These are phyloP conservation scores for Trifolium fragiferum DNA, from an alignment of 306 rosid species.

Conservation along the genomic window DNA sequence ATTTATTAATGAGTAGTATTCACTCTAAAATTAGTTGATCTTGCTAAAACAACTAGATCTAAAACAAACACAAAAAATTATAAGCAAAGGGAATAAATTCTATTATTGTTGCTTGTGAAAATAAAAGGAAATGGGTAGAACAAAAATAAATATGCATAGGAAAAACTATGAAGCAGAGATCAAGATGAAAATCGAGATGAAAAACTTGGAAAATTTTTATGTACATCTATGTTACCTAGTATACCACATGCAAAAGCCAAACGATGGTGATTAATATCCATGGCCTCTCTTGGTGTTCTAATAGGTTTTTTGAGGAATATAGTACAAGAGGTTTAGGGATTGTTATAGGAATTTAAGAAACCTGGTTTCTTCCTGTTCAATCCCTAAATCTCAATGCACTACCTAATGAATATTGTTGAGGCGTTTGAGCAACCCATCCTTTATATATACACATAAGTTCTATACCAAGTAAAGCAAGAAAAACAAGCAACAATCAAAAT, in stretches of 20 bases:
- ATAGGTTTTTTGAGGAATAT: not conserved
- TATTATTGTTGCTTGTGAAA: no score
- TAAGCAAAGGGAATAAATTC: no score
- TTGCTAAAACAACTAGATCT: not conserved
- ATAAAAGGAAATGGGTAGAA: no score
- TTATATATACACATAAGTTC: not conserved
- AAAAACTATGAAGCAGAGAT: no score
- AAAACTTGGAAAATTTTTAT: no score
- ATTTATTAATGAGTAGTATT: not conserved
- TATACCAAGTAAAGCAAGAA: not conserved
- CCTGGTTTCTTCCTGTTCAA: slow-evolving; percentile 11
- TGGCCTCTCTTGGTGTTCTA: not conserved
- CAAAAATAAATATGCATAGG: no score
- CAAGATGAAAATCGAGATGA: no score
- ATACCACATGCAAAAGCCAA: not conserved
- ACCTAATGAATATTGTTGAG: not conserved
- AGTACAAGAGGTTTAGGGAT: not conserved
- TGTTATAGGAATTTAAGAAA: not conserved
- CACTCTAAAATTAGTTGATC: not conserved
- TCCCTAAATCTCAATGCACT: not conserved
- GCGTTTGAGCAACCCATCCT: not conserved
- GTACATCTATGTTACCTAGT: not conserved
- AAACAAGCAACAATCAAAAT: not conserved
- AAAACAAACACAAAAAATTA: not conserved
- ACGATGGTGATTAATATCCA: not conserved